Evolutionary conservation across 495 filamentous ascomycete species (phyloP).

Genomic region (Aspergillus carlsbadensis): DNA sequence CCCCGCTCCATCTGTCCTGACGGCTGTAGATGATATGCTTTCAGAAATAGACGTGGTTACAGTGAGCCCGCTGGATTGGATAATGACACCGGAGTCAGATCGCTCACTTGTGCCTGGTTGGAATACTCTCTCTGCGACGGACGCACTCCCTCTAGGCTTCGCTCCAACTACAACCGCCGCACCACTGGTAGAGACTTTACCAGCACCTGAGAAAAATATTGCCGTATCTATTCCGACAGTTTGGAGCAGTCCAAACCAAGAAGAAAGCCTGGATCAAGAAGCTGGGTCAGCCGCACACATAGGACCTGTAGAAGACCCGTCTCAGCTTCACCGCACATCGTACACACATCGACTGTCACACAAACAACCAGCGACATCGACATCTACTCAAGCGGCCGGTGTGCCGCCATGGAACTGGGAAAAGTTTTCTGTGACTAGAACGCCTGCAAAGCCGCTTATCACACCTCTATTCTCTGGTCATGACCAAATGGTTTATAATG

Average conservation of each 20-base stretch:
- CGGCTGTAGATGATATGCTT: conserved; percentile 3
- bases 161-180: conserved; percentile 2
- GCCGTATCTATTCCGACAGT: conserved; percentile 1
- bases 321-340: background rate
- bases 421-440: background rate
- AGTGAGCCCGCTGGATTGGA: conserved; percentile 5
- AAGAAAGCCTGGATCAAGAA: conserved; percentile 3
- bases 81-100: conserved; percentile 2
- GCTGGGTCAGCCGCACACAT: background rate
- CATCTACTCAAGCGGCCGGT: conserved; percentile 3
- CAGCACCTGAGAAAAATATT: conserved; percentile 7
- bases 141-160: conserved; percentile 3
- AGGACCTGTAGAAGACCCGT: background rate
- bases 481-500: background rate
- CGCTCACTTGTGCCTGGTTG: conserved; percentile 5
- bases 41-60: conserved; percentile 7
- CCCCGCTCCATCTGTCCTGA: conserved; percentile 5
- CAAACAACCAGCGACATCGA: conserved; percentile 2
- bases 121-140: conserved; percentile 4
- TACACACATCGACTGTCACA: background rate
- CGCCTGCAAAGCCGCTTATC: background rate
- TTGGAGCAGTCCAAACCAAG: background rate
- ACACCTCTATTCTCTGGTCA: conserved; percentile 4
- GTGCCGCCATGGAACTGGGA: background rate
- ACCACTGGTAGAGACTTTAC: conserved; percentile 5